Percentiles rank a stretch among this genome's conserved stretches.
phyloP scores from a whole-genome alignment of 2,329 filamentous ascomycete genomes.

The Capronia americana region DNA sequence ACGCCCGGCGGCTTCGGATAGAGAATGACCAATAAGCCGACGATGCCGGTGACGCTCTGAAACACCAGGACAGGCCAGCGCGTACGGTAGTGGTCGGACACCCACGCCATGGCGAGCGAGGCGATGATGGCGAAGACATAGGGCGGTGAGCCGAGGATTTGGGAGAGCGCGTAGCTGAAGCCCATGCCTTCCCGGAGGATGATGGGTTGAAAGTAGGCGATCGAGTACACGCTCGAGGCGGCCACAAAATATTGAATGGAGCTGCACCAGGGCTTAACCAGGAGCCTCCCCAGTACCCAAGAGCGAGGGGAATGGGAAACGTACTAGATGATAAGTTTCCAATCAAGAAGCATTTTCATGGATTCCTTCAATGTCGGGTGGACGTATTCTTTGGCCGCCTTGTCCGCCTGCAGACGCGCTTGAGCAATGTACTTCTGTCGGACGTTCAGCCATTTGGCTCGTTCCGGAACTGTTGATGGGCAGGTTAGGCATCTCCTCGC shows the following conservation, averaged over 20 bases:
- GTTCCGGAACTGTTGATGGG: slow-evolving; percentile 40
- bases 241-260: slow-evolving; percentile 36
- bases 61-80: slow-evolving; percentile 41
- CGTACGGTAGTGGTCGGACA: slow-evolving; percentile 41
- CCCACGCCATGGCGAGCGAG: slow-evolving; percentile 39
- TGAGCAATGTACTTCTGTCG: slow-evolving; percentile 6
- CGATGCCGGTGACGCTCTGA: slow-evolving; percentile 58
- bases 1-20: slow-evolving; percentile 62
- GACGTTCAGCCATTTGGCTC: slow-evolving; percentile 45
- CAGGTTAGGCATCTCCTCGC: slow-evolving; percentile 25
- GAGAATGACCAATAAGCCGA: slow-evolving; percentile 75
- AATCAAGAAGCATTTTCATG: slow-evolving; percentile 9
- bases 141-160: slow-evolving; percentile 43
- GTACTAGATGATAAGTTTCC: slow-evolving; percentile 35
- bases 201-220: slow-evolving; percentile 31
- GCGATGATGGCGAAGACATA: slow-evolving; percentile 40
- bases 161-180: slow-evolving; percentile 38
- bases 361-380: neutral
- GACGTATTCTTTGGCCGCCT: neutral
- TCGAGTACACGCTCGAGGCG: slow-evolving; percentile 45
- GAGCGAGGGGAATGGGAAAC: neutral
- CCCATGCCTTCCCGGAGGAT: slow-evolving; percentile 42
- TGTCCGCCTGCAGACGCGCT: neutral
- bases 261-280: neutral
- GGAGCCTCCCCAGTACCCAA: no score